Evolutionary conservation across 139 green algal species (phyloP), one percentile per base, ranked within the genome.

Genomic region (Haematococcus sp.): DNA sequence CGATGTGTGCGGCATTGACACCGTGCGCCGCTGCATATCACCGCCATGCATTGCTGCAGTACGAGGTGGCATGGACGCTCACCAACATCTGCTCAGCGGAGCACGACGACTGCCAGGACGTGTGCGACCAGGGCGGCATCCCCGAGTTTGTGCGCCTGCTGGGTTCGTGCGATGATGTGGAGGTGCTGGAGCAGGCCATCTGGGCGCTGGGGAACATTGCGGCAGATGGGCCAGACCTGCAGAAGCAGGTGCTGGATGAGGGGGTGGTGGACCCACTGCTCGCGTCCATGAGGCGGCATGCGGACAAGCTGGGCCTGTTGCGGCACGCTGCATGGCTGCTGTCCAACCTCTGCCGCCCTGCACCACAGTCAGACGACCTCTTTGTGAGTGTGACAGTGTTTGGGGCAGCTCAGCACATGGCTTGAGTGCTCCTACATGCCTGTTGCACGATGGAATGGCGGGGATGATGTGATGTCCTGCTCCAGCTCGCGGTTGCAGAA

Each of bases 21-120:
- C n/a, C n/a, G n/a, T n/a, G n/a, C n/a, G n/a, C n/a, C n/a, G n/a
- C n/a, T n/a, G n/a, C n/a, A n/a, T n/a, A n/a, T n/a, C n/a, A n/a
- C n/a, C n/a, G n/a, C n/a, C n/a, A n/a, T n/a, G n/a, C n/a, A n/a
- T n/a, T n/a, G n/a, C n/a, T n/a, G 27, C 68, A 75, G 68, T 60
- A 75, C 31, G 68, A 75, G 54, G 68, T 60, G 19, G 68, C 52
- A 9, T 75, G 68, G 68, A 35, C 49, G 16, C 35, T 70, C 22
- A 76, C 70, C 70, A 76, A 76, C 55, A 76, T 76, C 58, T 76
- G 70, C 56, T 68, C 51, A 31, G 70, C 70, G 9, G 54, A 76
- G 34, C 70, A 76, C 25, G 56, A 56, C 13, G 70, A 76, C 34
- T 76, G 70, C 34, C 52, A 67, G 35, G 70, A 67, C 20, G 70